Conservation (phyloP, 305 asterid genomes). For the Fraxinus floribunda region DNA sequence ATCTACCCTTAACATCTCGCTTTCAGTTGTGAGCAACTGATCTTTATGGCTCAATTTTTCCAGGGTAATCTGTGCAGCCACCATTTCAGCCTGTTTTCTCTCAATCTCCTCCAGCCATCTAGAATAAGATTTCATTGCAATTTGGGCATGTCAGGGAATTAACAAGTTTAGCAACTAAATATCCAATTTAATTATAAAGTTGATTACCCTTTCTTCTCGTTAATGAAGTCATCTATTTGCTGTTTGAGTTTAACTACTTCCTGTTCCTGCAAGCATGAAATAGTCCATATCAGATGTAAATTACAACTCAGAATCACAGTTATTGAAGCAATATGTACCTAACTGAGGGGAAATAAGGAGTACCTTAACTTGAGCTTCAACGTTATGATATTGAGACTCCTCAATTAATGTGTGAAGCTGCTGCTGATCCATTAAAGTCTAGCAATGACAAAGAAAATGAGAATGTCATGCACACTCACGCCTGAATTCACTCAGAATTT, state of each 20-base stretch:
- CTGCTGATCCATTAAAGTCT: constrained; percentile 74
- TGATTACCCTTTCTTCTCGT: constrained; percentile 79
- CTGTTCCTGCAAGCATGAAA: constrained; percentile 55
- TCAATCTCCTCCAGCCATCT: constrained; percentile 98
- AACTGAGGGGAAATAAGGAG: constrained; percentile 4
- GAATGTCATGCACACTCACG: background rate
- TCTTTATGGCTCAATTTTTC: constrained; percentile 68
- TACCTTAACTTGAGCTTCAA: constrained; percentile 70
- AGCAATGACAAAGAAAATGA: constrained; percentile 24
- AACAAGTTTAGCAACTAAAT: constrained; percentile 4
- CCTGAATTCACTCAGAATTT: constrained; percentile 2
- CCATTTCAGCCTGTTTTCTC: constrained; percentile 87
- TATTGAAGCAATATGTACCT: background rate
- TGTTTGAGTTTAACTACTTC: constrained; percentile 66
- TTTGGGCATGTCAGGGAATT: constrained; percentile 17
- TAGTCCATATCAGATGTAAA: background rate
- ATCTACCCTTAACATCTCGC: constrained; percentile 74
- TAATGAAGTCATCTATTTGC: constrained; percentile 72
- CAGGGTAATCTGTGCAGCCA: constrained; percentile 69
- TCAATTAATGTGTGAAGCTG: constrained; percentile 65
- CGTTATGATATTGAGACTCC: constrained; percentile 49
- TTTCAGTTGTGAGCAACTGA: constrained; percentile 65
- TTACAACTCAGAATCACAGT: constrained; percentile 2
- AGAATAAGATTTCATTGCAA: constrained; percentile 18
- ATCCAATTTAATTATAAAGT: constrained; percentile 15